A percentile compares a stretch with the other conserved stretches of the same genome.
phyloP scores from a whole-genome alignment of 2,329 filamentous ascomycete genomes.

The Sporothrix brasiliensis region DNA sequence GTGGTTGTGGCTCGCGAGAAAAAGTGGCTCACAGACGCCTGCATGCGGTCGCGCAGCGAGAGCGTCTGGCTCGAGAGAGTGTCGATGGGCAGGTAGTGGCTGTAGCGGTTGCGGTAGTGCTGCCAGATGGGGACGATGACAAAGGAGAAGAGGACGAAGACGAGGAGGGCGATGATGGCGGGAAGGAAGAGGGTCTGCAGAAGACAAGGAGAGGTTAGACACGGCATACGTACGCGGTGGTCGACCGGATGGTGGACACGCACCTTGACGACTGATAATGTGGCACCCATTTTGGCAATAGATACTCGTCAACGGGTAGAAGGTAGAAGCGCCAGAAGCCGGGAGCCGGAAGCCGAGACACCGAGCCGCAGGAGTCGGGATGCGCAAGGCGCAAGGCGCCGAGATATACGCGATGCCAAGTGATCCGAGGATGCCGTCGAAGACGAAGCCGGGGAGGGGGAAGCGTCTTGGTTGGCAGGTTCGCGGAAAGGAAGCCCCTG shows the following conservation, averaged over 20 bases:
- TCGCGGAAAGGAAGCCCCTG: neutral
- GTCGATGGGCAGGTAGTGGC: conserved; percentile 72
- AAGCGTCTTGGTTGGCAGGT: no score
- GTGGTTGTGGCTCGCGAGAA: conserved; percentile 43
- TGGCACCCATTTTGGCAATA: conserved; percentile 42
- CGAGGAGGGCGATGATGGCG: conserved; percentile 67
- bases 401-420: neutral
- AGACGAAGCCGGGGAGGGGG: neutral
- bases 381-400: neutral
- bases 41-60: conserved; percentile 57
- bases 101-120: conserved; percentile 69
- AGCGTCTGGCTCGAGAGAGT: conserved; percentile 61
- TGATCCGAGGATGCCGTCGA: no score
- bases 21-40: conserved; percentile 46
- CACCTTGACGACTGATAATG: conserved; percentile 48
- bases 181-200: conserved; percentile 69
- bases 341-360: neutral
- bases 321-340: neutral
- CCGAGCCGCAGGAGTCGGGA: neutral
- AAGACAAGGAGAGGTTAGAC: neutral
- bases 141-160: conserved; percentile 69
- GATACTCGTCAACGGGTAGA: neutral
- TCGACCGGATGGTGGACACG: neutral
- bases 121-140: conserved; percentile 69
- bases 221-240: neutral